Base-by-base conservation (phyloP, 352 stramenopile species). In the Aphanomyces cochlioides region DNA sequence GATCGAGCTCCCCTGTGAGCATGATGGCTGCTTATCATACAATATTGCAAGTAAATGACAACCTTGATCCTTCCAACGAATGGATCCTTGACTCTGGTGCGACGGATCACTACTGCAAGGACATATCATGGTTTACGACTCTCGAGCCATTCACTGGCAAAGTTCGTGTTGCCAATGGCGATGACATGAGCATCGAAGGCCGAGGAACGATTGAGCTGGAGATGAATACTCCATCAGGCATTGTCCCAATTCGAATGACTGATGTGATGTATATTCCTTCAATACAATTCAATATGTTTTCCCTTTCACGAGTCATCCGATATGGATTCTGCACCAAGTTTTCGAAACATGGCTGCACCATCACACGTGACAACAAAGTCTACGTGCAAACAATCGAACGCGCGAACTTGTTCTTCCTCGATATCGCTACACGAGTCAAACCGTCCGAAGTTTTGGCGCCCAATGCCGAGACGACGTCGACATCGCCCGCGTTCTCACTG, bases 1-100 rank as follows among this genome's bases (percentile, higher is more conserved):
- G 28, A 28, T 28, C 28, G 45, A 15, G 45, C 45, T 53, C 45
- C 45, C 2, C 45, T n/a, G 45, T 2, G 45, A 53, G 45, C 45
- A 53, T 53, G 45, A 2, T 53, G 13, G n/a, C n/a, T n/a, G 13
- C 45, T n/a, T 15, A 2, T 53, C n/a, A n/a, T 53, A 19, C 45
- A 53, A 1, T 53, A n/a, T n/a, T n/a, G 45, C 13, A n/a, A 2
- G 45, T 53, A 2, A 19, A 15, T n/a, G 13, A 15, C 2, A 53
- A n/a, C 45, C 45, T n/a, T n/a, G n/a, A 53, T n/a, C 2, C 1
- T 53, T 15, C 45, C 28, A 28, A 2, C 28, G 28, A 28, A 53
- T 53, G 45, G 45, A 53, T n/a, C 45, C 45, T 53, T n/a, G 45
- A 53, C 45, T 53, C 45, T n/a, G 45, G 45, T n/a, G 45, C 45